Percentiles rank a stretch among this genome's conserved stretches.
Evolutionary conservation across 306 rosid genomes (phyloP).

Genomic region (Gillenia trifoliata): DNA sequence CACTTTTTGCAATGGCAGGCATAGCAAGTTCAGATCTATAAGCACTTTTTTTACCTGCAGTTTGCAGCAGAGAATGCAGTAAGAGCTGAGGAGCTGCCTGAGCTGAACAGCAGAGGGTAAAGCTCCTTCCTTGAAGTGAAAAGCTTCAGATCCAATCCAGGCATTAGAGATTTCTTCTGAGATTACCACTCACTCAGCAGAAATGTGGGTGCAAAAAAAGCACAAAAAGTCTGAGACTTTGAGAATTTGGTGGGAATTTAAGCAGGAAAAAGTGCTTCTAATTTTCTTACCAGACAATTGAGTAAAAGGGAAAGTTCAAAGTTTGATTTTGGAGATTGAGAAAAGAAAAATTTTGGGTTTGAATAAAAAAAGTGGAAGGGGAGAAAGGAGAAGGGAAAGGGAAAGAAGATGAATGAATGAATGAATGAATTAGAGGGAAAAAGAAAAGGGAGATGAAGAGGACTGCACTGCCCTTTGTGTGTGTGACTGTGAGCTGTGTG

Average conservation of each 20-base stretch:
- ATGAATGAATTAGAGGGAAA: neutral
- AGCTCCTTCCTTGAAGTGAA: constrained; percentile 12
- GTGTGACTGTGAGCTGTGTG: neutral
- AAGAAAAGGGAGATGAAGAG: neutral
- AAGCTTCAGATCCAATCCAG: constrained; percentile 33
- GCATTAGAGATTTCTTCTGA: constrained; percentile 3
- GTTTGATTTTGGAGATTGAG: neutral
- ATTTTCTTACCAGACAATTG: neutral
- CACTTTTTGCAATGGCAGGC: constrained; percentile 11
- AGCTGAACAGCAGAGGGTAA: constrained; percentile 23
- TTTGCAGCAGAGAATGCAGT: constrained; percentile 3
- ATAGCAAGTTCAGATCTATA: constrained; percentile 44
- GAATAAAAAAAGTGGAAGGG: neutral
- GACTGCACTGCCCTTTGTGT: neutral
- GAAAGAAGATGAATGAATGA: neutral
- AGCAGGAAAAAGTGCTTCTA: neutral
- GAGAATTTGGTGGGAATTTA: neutral
- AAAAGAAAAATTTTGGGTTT: neutral
- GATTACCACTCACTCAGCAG: neutral
- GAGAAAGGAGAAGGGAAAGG: neutral
- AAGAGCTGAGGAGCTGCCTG: constrained; percentile 7
- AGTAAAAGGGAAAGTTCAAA: neutral
- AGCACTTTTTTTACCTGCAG: constrained; percentile 22
- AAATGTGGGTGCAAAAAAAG: constrained; percentile 12
- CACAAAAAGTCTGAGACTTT: neutral